Evolutionary conservation across 495 filamentous ascomycete genomes (phyloP).

Genomic region (Neurospora africana): DNA sequence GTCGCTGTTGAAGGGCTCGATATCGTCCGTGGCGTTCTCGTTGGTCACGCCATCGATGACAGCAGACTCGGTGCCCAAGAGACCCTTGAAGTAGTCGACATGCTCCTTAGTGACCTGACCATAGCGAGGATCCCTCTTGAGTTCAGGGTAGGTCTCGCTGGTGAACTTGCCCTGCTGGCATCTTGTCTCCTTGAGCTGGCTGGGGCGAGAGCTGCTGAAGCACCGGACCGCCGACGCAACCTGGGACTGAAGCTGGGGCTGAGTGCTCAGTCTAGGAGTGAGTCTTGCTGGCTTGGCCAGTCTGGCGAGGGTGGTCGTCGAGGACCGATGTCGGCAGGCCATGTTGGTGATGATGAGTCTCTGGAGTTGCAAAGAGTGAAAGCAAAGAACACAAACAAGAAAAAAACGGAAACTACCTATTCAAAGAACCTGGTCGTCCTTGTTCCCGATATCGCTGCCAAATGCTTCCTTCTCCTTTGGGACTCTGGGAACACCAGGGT

Average conservation of each 20-base stretch:
- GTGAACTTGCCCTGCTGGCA: constrained; percentile 55
- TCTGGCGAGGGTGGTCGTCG: constrained; percentile 5
- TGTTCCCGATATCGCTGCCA: not conserved
- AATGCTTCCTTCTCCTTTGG: not conserved
- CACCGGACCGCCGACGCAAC: constrained; percentile 11
- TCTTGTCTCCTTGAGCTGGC: constrained; percentile 10
- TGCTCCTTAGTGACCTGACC: constrained; percentile 60
- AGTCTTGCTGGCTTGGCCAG: constrained; percentile 8
- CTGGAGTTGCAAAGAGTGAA: not conserved
- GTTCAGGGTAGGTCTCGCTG: constrained; percentile 70
- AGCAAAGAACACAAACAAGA: not conserved
- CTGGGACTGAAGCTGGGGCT: constrained; percentile 8
- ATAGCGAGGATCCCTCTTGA: constrained; percentile 70
- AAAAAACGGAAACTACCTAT: not conserved
- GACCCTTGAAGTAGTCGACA: constrained; percentile 64
- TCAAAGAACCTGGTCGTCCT: not conserved
- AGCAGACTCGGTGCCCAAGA: constrained; percentile 68
- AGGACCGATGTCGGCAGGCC: constrained; percentile 15
- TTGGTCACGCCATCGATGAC: constrained; percentile 70
- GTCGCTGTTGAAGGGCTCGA: constrained; percentile 89
- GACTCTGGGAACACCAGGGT: not conserved
- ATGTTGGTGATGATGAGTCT: constrained; percentile 6
- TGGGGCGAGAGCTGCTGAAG: constrained; percentile 25
- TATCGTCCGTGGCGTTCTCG: constrained; percentile 57
- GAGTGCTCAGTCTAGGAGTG: not conserved